Conservation (phyloP, 2,329 filamentous ascomycete species). For the Capronia americana region DNA sequence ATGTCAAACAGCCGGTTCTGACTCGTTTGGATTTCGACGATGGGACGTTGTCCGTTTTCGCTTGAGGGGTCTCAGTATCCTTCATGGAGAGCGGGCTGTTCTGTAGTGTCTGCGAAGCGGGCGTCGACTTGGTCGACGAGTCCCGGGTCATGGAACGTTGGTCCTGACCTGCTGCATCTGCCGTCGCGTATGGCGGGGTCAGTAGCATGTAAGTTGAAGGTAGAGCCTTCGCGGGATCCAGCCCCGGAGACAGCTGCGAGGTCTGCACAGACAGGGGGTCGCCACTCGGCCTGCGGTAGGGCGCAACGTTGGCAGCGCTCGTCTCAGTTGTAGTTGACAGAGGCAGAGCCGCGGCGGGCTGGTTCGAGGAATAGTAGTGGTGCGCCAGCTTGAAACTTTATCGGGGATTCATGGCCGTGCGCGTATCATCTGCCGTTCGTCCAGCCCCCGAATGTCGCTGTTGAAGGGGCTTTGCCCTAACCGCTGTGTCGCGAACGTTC, state of each 20-base stretch:
- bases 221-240: slow-evolving; percentile 14
- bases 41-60: slow-evolving; percentile 28
- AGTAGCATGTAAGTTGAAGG: slow-evolving; percentile 22
- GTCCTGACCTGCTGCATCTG: slow-evolving; percentile 33
- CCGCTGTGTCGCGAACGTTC: not conserved
- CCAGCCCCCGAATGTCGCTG: not conserved
- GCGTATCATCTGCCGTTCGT: not conserved
- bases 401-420: slow-evolving; percentile 16
- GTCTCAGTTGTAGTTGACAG: slow-evolving; percentile 9
- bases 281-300: slow-evolving; percentile 12
- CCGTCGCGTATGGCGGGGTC: slow-evolving; percentile 34
- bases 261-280: slow-evolving; percentile 17
- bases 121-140: slow-evolving; percentile 37
- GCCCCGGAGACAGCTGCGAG: slow-evolving; percentile 19
- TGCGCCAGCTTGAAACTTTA: slow-evolving; percentile 36
- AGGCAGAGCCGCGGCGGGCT: slow-evolving; percentile 23
- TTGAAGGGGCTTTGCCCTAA: not conserved
- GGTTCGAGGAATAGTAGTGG: slow-evolving; percentile 20
- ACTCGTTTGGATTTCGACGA: slow-evolving; percentile 76
- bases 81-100: slow-evolving; percentile 38
- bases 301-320: not conserved
- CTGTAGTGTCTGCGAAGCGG: slow-evolving; percentile 34
- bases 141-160: slow-evolving; percentile 34
- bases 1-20: slow-evolving; percentile 88
- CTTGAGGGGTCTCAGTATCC: slow-evolving; percentile 29